These are phyloP conservation scores for Jaenimonas drosophilae DNA, from an alignment of 208 protist species.

Conservation along the genomic window DNA sequence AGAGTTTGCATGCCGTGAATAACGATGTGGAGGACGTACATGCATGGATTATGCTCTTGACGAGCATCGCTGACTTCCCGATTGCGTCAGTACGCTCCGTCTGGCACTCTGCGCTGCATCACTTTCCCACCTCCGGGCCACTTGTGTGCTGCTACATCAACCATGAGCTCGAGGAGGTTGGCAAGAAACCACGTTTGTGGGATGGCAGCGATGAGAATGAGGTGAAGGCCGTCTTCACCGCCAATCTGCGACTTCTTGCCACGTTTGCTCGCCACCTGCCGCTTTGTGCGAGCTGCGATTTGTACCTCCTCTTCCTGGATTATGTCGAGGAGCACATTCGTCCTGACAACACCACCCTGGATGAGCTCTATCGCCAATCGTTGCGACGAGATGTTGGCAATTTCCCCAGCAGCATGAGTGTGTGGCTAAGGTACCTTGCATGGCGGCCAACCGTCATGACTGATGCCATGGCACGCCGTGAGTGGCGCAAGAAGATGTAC, in stretches of 20 bases:
- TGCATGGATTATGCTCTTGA: constrained; percentile 59
- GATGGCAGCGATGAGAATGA: constrained; percentile 51
- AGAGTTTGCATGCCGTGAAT: constrained; percentile 31
- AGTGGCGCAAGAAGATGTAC: constrained; percentile 64
- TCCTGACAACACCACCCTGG: constrained; percentile 33
- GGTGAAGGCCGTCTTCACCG: constrained; percentile 38
- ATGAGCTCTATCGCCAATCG: constrained; percentile 44
- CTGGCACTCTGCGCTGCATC: constrained; percentile 57
- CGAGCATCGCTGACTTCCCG: constrained; percentile 48
- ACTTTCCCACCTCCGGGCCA: constrained; percentile 57
- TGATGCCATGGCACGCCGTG: constrained; percentile 23
- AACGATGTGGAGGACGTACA: constrained; percentile 40
- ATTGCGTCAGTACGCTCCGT: constrained; percentile 47
- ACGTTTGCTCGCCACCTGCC: constrained; percentile 76
- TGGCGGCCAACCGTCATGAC: constrained; percentile 39
- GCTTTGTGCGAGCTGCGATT: constrained; percentile 44
- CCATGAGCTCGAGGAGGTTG: constrained; percentile 44
- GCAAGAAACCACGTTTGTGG: constrained; percentile 18
- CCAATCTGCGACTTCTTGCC: constrained; percentile 64
- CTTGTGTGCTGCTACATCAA: constrained; percentile 43
- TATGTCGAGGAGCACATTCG: constrained; percentile 52
- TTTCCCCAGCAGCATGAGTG: constrained; percentile 45
- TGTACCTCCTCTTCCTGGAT: constrained; percentile 69
- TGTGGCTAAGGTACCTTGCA: constrained; percentile 64
- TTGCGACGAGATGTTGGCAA: constrained; percentile 64